Evolutionary conservation across 1,284 basidiomycete genomes (phyloP), one percentile per base, ranked within the genome.

Genomic region (Apiotrichum akiyoshidainum): DNA sequence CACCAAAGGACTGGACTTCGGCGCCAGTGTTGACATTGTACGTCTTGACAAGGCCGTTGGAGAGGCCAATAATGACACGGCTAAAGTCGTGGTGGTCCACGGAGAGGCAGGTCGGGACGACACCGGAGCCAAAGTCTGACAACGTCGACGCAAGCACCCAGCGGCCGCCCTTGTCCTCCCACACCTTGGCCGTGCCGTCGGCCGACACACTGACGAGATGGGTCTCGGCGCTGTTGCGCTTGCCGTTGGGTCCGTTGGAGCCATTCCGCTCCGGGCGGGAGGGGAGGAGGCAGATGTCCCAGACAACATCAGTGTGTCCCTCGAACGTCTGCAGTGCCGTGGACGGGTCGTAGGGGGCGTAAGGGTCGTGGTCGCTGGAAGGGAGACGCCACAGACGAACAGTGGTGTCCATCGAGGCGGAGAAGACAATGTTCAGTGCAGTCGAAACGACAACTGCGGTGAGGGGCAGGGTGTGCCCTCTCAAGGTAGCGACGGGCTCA

Each of bases 301-400:
- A 98, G 13, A 98, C 89, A 5, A 90, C 90, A 73, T 98, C 92
- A 1, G 91, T 90, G 73, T 96, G 92, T 1, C 92, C 93, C 41
- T 94, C 85, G 34, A 98, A 84, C 63, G 88, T 87, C 39, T 88
- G 89, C 41, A 89, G 82, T 41, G 86, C 83, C 19, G 86, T 83
- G 3, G 86, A 85, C 53, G 88, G 83, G 67, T 98, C 92, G 73
- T 89, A 92, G 0, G 92, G 87, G 10, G 89, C 89, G 75, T 97
- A 97, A 3, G 80, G 77, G 85, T 92, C 71, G 84, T 91, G 78
- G 85, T 69, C 61, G 2, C 83, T 76, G 13, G 83, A 67, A 9
- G 92, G 92, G 46, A 96, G 80, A 21, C 85, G 84, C 93, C 93
- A 97, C 35, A 96, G 83, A 41, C 91, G 87, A 71, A 99, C 90